phyloP scores from a whole-genome alignment of 2,329 filamentous ascomycete species.

The Trichoderma oligosporum region DNA sequence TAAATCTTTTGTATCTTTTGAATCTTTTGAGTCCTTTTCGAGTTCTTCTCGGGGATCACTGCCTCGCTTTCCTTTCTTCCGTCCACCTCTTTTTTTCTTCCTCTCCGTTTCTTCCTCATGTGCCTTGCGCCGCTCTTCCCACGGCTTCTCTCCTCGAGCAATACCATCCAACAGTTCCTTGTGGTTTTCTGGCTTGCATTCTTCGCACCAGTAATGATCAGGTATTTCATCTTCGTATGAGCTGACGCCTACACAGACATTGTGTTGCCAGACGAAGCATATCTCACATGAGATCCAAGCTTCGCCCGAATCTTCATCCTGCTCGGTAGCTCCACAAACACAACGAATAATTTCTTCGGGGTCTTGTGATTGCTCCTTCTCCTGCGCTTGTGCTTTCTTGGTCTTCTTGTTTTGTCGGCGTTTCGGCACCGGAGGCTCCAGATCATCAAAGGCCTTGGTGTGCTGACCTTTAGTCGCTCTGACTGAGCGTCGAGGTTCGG shows the following conservation, averaged over 20 bases:
- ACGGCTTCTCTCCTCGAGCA: constrained; percentile 75
- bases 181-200: constrained; percentile 81
- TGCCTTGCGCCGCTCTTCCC: constrained; percentile 66
- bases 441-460: constrained; percentile 77
- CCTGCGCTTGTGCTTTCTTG: constrained; percentile 63
- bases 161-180: constrained; percentile 75
- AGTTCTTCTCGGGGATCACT: constrained; percentile 64
- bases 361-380: constrained; percentile 52
- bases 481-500: constrained; percentile 86
- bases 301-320: constrained; percentile 79
- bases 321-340: constrained; percentile 83
- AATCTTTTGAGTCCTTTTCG: constrained; percentile 43
- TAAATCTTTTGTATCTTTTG: too few species aligned
- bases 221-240: constrained; percentile 74
- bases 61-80: constrained; percentile 62
- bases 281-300: constrained; percentile 95
- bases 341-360: constrained; percentile 79
- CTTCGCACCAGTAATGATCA: constrained; percentile 87
- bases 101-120: constrained; percentile 60
- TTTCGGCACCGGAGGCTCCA: constrained; percentile 59
- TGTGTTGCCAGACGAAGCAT: constrained; percentile 95
- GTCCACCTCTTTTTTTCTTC: constrained; percentile 55
- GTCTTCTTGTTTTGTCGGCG: constrained; percentile 46
- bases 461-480: constrained; percentile 96
- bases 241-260: constrained; percentile 85